Evolutionary conservation across 768 basidiomycete genomes (phyloP).

Genomic region (Mycena pura): DNA sequence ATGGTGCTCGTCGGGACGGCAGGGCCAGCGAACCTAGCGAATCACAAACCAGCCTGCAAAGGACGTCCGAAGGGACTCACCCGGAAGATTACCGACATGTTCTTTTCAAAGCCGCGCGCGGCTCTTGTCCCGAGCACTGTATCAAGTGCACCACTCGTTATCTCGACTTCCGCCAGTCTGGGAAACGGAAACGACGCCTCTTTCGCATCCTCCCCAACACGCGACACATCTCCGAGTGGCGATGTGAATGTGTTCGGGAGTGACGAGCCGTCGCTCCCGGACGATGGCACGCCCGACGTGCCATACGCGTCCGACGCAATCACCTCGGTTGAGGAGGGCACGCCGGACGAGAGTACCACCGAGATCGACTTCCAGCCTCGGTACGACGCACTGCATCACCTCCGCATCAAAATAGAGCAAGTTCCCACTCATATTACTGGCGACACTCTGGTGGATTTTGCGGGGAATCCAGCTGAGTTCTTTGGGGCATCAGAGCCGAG

Average conservation of each 20-base stretch:
- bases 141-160: background rate
- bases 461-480: background rate
- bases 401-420: background rate
- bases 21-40: background rate
- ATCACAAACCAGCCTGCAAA: background rate
- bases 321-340: background rate
- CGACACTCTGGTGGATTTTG: background rate
- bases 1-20: background rate
- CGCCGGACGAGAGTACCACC: background rate
- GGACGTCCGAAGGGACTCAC: background rate
- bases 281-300: background rate
- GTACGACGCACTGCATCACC: background rate
- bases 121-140: background rate
- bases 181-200: background rate
- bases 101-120: background rate
- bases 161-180: background rate
- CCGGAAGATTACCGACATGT: background rate
- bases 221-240: background rate
- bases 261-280: background rate
- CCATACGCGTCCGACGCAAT: background rate
- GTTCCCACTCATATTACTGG: background rate
- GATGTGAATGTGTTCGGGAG: background rate
- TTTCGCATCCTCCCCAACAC: background rate
- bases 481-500: background rate
- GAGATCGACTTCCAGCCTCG: background rate